Percentiles rank a stretch among this genome's conserved stretches.
phyloP scores from a whole-genome alignment of 2,329 filamentous ascomycete genomes.

The Arthrobotrys iridis region DNA sequence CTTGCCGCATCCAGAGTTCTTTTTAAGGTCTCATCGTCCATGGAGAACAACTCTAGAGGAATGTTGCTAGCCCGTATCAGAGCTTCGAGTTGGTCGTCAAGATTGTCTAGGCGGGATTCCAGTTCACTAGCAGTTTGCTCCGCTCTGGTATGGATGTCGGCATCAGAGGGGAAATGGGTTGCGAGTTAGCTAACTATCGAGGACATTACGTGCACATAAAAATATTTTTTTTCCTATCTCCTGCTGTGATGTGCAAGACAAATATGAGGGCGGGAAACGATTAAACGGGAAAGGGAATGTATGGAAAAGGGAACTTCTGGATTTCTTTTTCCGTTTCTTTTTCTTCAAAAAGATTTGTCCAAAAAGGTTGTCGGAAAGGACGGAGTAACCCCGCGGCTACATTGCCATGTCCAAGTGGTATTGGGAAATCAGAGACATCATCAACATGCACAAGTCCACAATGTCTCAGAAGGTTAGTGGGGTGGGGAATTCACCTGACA shows the following conservation, averaged over 20 bases:
- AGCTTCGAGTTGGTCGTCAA: slow-evolving; percentile 40
- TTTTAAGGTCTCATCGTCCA: slow-evolving; percentile 47
- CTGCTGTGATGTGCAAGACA: neutral
- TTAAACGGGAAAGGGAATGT: neutral
- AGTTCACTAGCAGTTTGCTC: slow-evolving; percentile 49
- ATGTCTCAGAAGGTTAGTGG: slow-evolving; percentile 5
- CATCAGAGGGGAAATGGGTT: slow-evolving; percentile 8
- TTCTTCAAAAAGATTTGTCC: neutral
- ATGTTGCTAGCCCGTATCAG: slow-evolving; percentile 39
- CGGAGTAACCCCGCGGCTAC: slow-evolving; percentile 15
- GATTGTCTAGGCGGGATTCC: slow-evolving; percentile 43
- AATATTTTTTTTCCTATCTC: neutral
- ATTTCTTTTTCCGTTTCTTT: neutral
- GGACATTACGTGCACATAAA: slow-evolving; percentile 23
- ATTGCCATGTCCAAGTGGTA: slow-evolving; percentile 16
- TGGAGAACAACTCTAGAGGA: slow-evolving; percentile 36
- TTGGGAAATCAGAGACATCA: slow-evolving; percentile 13
- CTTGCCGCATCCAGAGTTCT: slow-evolving; percentile 30
- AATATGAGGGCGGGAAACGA: neutral
- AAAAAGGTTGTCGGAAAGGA: neutral
- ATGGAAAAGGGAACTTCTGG: neutral
- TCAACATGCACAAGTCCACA: neutral
- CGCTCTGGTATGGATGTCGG: slow-evolving; percentile 34
- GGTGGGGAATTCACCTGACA: slow-evolving; percentile 46
- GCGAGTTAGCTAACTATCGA: slow-evolving; percentile 8